Evolutionary conservation across 1,139 yeast genomes (phyloP).

Genomic region (Hanseniaspora sp.): DNA sequence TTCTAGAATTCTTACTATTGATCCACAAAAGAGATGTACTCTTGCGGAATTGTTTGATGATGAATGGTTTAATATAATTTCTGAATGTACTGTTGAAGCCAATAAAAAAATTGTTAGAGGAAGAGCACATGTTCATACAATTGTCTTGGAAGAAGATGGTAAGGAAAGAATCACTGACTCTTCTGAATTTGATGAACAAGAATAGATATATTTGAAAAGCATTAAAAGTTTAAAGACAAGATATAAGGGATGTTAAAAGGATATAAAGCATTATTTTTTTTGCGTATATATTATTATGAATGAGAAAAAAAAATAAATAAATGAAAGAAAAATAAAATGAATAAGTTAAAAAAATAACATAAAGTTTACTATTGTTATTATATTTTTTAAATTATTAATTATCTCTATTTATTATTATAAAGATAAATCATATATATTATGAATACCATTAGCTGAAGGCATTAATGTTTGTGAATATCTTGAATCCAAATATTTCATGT

Average conservation of each 20-base stretch:
- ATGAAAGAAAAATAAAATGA: no score
- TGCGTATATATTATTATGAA: neutral
- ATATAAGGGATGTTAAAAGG: neutral
- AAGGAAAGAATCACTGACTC: slow-evolving; percentile 30
- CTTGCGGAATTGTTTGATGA: slow-evolving; percentile 57
- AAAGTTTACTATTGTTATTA: no score
- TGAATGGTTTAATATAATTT: slow-evolving; percentile 60
- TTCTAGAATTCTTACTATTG: slow-evolving; percentile 58
- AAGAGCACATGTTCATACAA: slow-evolving; percentile 47
- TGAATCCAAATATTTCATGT: slow-evolving; percentile 1
- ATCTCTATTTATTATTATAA: neutral
- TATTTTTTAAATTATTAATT: neutral
- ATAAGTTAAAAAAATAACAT: no score
- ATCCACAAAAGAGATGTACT: slow-evolving; percentile 58
- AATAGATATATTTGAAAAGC: neutral
- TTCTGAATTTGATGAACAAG: slow-evolving; percentile 1
- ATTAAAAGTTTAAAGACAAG: neutral
- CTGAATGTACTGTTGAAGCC: slow-evolving; percentile 36
- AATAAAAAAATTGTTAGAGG: slow-evolving; percentile 38
- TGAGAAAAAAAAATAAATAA: neutral
- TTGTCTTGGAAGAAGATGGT: slow-evolving; percentile 41
- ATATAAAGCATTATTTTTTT: no score
- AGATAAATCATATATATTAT: slow-evolving; percentile 10
- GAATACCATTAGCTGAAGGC: slow-evolving; percentile 11
- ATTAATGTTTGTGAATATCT: slow-evolving; percentile 8